Evolutionary conservation across 495 filamentous ascomycete genomes (phyloP).

Genomic region (Lasiosphaeria hispida): DNA sequence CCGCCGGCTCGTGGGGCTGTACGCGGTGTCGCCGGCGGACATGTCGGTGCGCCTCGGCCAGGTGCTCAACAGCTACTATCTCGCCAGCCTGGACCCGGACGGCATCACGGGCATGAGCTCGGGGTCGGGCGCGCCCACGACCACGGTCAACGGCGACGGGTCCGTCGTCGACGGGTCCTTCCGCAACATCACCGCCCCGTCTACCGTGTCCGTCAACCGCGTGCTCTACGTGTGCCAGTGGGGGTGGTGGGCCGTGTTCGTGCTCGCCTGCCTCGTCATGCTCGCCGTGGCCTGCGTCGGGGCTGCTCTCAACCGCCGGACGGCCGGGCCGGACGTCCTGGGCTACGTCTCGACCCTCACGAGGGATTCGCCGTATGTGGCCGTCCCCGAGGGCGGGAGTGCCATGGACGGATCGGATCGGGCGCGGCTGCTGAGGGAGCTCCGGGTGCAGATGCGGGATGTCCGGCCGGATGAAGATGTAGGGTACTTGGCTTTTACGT

Average conservation of each 20-base stretch:
- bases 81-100: neutral
- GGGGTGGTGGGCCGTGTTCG: neutral
- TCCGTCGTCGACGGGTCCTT: neutral
- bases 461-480: neutral
- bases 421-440: neutral
- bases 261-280: neutral
- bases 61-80: neutral
- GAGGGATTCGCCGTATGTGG: neutral
- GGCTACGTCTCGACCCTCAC: neutral
- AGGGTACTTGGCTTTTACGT: neutral
- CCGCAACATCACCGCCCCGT: too few relatives aligned
- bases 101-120: neutral
- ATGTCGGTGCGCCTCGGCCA: neutral
- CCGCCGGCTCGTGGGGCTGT: neutral
- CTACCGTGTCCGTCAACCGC: neutral
- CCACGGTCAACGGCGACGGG: neutral
- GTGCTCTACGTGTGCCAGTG: neutral
- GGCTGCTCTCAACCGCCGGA: neutral
- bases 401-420: neutral
- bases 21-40: neutral
- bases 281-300: neutral
- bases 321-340: neutral
- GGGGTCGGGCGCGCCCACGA: neutral
- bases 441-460: neutral
- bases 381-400: neutral